Evolutionary conservation across 768 basidiomycete genomes (phyloP), one percentile per base, ranked within the genome.

Genomic region (Panaeolus cyanescens): DNA sequence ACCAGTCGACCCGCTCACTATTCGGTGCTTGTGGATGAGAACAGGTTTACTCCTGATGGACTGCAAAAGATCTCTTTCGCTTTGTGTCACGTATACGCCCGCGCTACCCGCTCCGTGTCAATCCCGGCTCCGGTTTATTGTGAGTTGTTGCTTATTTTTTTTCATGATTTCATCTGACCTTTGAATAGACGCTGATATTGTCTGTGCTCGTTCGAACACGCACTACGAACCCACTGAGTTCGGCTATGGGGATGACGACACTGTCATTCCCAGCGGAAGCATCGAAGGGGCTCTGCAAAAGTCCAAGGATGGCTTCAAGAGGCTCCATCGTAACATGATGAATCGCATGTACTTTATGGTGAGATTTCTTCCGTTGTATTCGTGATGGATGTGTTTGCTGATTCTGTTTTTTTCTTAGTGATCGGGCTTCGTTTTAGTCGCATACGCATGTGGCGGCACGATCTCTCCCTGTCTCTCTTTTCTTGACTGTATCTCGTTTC

Each of bases 111-210:
- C 7, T 91, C 91, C 0, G 92, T 95, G 0, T 93, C 92, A 0
- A 93, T 94, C 40, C 92, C 92, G 0, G 92, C 92, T 0, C 92
- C 92, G 0, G 91, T 93, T 0, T 94, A 94, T 63, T 94, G 92
- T 93, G 67, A 67, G 87, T 64, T 25, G 12, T 42, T 37, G 12
- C 15, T 58, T 17, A 25, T 13, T 45, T 20, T 28, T 30, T 28
- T 8, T 55, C 83, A 1, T 20, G 20, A 9, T 32, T 19, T 32
- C 32, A 8, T 19, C 36, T 34, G 6, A 34, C 28, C 12, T 30
- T 22, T 40, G 33, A 19, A 80, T 86, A 92, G 91, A 92, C 69
- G 91, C 90, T 6, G 88, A 92, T 65, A 89, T 88, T n/a, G 90
- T 92, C 19, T 93, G 92, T 69, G 80, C 89, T 1, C 83, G 92